These are phyloP conservation scores for Sclerospora graminicola DNA, from an alignment of 352 stramenopile species.

Conservation along the genomic window DNA sequence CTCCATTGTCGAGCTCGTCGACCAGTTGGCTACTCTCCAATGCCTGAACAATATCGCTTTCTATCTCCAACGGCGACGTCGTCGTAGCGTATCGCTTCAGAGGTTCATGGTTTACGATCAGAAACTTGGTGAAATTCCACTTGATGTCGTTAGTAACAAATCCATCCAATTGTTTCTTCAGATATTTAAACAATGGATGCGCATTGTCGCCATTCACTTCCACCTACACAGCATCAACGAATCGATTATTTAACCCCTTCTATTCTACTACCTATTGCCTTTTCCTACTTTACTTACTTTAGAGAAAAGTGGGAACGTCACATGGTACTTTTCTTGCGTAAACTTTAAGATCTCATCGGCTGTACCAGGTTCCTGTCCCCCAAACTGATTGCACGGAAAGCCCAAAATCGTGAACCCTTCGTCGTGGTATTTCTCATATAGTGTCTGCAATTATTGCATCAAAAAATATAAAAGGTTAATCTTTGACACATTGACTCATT, in stretches of 20 bases:
- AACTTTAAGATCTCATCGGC: constrained; percentile 71
- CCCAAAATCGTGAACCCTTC: constrained; percentile 81
- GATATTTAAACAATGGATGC: constrained; percentile 85
- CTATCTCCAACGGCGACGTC: constrained; percentile 52
- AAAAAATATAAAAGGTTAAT: not conserved
- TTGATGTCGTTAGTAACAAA: constrained; percentile 73
- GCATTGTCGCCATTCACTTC: constrained; percentile 89
- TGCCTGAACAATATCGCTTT: constrained; percentile 49
- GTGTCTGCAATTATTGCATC: constrained; percentile 18
- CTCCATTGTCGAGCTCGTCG: constrained; percentile 18
- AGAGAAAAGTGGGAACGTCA: constrained; percentile 77
- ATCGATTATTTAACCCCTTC: not conserved
- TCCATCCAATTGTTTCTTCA: constrained; percentile 62
- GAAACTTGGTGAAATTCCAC: constrained; percentile 87
- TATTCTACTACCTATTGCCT: not conserved
- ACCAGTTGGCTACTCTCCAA: constrained; percentile 23
- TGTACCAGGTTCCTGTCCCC: constrained; percentile 76
- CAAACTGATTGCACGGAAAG: constrained; percentile 97
- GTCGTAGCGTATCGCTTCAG: constrained; percentile 60
- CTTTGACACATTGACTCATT: not conserved
- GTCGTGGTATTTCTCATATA: constrained; percentile 69
- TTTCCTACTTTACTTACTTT: constrained; percentile 35
- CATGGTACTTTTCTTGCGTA: constrained; percentile 54
- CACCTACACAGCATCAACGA: constrained; percentile 38
- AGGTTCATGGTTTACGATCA: constrained; percentile 63